Conservation (phyloP, 495 filamentous ascomycete species). For the Lasiosphaeria miniovina region DNA sequence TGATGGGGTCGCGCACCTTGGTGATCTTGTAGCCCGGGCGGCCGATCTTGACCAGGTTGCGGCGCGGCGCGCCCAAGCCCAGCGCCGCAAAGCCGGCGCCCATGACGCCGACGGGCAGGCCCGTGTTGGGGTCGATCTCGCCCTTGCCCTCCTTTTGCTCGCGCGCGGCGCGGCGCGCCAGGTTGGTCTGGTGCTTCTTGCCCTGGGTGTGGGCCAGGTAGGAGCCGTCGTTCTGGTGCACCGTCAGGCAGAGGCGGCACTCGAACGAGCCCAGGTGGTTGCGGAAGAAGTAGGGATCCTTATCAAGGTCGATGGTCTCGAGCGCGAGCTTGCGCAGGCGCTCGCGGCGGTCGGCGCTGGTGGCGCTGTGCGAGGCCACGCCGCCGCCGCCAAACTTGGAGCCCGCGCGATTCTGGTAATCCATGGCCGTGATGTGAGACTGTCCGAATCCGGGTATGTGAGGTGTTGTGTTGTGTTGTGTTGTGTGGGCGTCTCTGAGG, state of each 20-base stretch:
- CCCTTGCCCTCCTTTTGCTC: constrained; percentile 80
- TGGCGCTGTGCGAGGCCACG: constrained; percentile 87
- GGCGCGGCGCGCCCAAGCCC: constrained; percentile 55
- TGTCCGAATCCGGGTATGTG: not conserved
- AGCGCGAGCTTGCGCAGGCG: constrained; percentile 96
- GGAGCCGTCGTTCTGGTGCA: constrained; percentile 99
- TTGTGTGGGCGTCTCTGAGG: not conserved
- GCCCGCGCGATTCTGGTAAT: constrained; percentile 86
- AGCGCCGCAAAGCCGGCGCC: constrained; percentile 61
- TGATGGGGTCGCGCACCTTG: constrained; percentile 86
- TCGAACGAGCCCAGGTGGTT: constrained; percentile 99
- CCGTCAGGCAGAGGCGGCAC: constrained; percentile 93
- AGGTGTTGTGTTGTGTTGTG: not conserved
- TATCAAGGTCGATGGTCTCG: constrained; percentile 98
- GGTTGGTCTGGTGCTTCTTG: constrained; percentile 98
- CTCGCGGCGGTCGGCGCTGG: constrained; percentile 95
- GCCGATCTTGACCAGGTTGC: constrained; percentile 95
- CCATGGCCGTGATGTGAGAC: constrained; percentile 39
- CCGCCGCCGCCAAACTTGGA: constrained; percentile 98
- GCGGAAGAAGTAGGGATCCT: constrained; percentile 99
- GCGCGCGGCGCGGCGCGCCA: constrained; percentile 90
- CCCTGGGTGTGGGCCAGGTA: constrained; percentile 99
- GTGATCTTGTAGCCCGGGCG: constrained; percentile 98
- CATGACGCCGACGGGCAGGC: constrained; percentile 69
- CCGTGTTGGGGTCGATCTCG: constrained; percentile 71